These are phyloP conservation scores for Alternaria arbusti DNA, from an alignment of 2,329 filamentous ascomycete species.

Conservation along the genomic window DNA sequence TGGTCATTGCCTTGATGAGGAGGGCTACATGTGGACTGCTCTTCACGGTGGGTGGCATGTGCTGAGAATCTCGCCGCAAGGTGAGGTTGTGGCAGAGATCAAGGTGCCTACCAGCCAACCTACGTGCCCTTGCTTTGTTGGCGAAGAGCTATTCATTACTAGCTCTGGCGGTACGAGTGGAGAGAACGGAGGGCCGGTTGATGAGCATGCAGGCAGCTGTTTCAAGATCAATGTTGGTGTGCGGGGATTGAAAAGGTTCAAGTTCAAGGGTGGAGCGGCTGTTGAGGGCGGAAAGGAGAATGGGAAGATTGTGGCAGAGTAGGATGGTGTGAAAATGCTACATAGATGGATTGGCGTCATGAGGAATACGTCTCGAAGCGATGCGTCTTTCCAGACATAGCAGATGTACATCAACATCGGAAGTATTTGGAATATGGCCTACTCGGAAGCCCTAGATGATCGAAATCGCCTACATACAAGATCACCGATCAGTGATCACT, in stretches of 20 bases:
- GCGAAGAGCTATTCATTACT: slow-evolving; percentile 77
- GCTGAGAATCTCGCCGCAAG: slow-evolving; percentile 73
- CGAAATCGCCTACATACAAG: neutral
- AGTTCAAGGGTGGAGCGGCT: slow-evolving; percentile 40
- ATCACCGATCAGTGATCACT: neutral
- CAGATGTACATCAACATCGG: neutral
- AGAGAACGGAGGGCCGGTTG: slow-evolving; percentile 67
- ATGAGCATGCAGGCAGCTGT: slow-evolving; percentile 70
- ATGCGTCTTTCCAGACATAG: neutral
- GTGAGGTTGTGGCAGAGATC: slow-evolving; percentile 76
- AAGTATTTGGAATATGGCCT: neutral
- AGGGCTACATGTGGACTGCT: slow-evolving; percentile 89
- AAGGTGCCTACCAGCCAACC: slow-evolving; percentile 77
- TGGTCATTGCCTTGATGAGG: slow-evolving; percentile 81
- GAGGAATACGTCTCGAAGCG: neutral
- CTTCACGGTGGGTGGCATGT: slow-evolving; percentile 81
- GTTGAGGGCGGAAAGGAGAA: slow-evolving; percentile 40
- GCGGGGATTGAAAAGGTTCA: slow-evolving; percentile 57
- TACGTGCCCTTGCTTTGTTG: slow-evolving; percentile 82
- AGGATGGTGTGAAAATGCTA: neutral
- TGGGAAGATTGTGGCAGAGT: slow-evolving; percentile 36
- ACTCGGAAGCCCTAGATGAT: neutral
- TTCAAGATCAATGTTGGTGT: slow-evolving; percentile 81
- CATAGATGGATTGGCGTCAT: neutral
- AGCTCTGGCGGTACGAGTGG: slow-evolving; percentile 61